Evolutionary conservation across 805 yeast genomes (phyloP), one percentile per base, ranked within the genome.

Genomic region (Hanseniaspora thailandica): DNA sequence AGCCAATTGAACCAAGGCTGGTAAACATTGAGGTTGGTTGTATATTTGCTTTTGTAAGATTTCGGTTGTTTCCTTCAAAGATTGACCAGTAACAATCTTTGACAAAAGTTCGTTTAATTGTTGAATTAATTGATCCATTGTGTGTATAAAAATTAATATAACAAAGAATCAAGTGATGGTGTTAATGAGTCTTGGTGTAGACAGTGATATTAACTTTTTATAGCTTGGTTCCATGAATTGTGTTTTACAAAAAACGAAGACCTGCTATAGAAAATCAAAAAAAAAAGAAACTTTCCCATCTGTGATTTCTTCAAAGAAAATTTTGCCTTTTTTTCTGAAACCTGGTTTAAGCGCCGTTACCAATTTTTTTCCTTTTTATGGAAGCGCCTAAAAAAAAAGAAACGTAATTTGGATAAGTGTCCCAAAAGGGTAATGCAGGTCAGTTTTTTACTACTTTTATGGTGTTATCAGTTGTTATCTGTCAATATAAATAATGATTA

Each of bases 41-140:
- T 85, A 88, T 66, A 82, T 81, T 50, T 85, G 88, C 58, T 79
- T 74, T 63, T 82, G 78, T 63, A 93, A 76, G 59, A 78, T 75
- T 47, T 75, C 73, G 2, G 96, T 80, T 39, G 97, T 97, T 57
- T 76, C 81, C 66, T 88, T 89, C 67, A 90, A 82, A 55, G 81
- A 81, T 56, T 76, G 76, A 40, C 86, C 80, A 64, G 83, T 85
- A 61, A 85, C 76, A 47, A 86, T 84, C 65, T 81, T 83, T 62
- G 75, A 75, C 66, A 93, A 77, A 55, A 95, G 83, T 62, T 77
- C 83, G 71, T 86, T 95, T 66, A 89, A 75, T 45, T 81, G 76
- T 57, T 79, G 66, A 60, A 84, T 71, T 66, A 77, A 85, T 60
- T 76, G 76, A 70, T 84, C 90, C 90, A 84, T 84, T 36, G 9